Evolutionary conservation across 352 stramenopile genomes (phyloP).

Genomic region (Sclerospora graminicola): DNA sequence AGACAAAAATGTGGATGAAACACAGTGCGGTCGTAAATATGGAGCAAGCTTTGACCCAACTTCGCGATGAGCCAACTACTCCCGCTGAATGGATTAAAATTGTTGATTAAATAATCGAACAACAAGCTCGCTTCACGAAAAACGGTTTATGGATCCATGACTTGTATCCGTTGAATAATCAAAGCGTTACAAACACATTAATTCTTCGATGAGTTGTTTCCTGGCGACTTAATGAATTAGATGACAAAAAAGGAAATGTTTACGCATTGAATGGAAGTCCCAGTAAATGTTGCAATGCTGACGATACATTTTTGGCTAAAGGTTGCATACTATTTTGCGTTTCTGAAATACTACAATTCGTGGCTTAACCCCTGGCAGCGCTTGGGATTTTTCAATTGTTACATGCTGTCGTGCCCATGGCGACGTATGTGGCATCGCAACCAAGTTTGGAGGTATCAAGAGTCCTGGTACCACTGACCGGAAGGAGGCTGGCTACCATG

Average conservation of each 20-base stretch:
- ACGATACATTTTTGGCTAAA: slow-evolving; percentile 76
- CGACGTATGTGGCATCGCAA: slow-evolving; percentile 78
- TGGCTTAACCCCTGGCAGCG: too few species aligned
- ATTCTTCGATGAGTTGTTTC: slow-evolving; percentile 59
- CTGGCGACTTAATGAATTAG: slow-evolving; percentile 39
- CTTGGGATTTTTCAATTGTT: slow-evolving; percentile 45
- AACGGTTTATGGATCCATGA: slow-evolving; percentile 76
- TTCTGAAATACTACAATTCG: slow-evolving; percentile 83
- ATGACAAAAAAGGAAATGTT: slow-evolving; percentile 52
- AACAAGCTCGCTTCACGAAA: slow-evolving; percentile 53
- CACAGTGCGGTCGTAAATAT: slow-evolving; percentile 73
- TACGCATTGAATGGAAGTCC: too few species aligned
- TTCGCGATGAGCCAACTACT: slow-evolving; percentile 43
- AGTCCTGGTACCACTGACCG: too few species aligned
- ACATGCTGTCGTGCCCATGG: slow-evolving; percentile 39
- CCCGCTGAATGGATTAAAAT: slow-evolving; percentile 79
- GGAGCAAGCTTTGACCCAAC: slow-evolving; percentile 53
- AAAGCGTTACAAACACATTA: too few species aligned
- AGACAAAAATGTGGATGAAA: slow-evolving; percentile 65
- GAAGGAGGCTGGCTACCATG: too few species aligned
- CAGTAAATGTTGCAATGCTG: slow-evolving; percentile 55
- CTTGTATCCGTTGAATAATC: slow-evolving; percentile 80
- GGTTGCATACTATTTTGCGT: slow-evolving; percentile 83
- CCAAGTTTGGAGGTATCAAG: too few species aligned
- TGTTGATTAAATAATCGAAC: slow-evolving; percentile 79